Percentiles rank a stretch among this genome's conserved stretches.
These are phyloP conservation scores for Phascolomyces articulosus DNA, from an alignment of 371 early-diverging fungal genomes.

Conservation along the genomic window DNA sequence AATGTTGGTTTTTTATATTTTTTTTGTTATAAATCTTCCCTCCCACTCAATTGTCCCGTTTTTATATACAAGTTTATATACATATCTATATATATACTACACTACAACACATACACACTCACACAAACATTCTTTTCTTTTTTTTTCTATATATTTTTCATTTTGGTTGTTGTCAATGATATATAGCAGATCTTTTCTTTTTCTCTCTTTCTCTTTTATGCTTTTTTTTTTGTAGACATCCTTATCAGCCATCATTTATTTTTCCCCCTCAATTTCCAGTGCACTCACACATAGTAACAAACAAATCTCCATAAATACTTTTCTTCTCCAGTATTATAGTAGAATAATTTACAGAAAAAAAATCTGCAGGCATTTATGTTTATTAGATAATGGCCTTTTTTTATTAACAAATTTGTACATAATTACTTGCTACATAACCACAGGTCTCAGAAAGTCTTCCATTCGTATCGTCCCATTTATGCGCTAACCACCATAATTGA, in stretches of 20 bases:
- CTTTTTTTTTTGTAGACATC: neutral
- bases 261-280: neutral
- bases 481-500: slow-evolving; percentile 81
- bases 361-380: neutral
- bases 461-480: slow-evolving; percentile 49
- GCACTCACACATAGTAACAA: neutral
- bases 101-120: neutral
- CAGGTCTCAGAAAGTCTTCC: slow-evolving; percentile 25
- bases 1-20: neutral
- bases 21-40: neutral
- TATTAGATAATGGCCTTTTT: too few relatives aligned
- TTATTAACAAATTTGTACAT: slow-evolving; percentile 17
- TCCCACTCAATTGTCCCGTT: too few relatives aligned
- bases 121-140: neutral
- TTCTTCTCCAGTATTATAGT: slow-evolving; percentile 1
- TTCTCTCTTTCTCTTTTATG: too few relatives aligned
- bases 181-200: too few relatives aligned
- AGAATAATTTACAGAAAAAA: neutral
- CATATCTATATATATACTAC: neutral
- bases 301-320: too few relatives aligned
- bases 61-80: too few relatives aligned
- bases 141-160: neutral
- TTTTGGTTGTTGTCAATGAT: neutral
- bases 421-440: slow-evolving; percentile 37
- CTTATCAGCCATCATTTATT: neutral